A percentile compares a stretch with the other conserved stretches of the same genome.
These are phyloP conservation scores for Phytopythium ostracodes DNA, from an alignment of 352 stramenopile species.

Conservation along the genomic window DNA sequence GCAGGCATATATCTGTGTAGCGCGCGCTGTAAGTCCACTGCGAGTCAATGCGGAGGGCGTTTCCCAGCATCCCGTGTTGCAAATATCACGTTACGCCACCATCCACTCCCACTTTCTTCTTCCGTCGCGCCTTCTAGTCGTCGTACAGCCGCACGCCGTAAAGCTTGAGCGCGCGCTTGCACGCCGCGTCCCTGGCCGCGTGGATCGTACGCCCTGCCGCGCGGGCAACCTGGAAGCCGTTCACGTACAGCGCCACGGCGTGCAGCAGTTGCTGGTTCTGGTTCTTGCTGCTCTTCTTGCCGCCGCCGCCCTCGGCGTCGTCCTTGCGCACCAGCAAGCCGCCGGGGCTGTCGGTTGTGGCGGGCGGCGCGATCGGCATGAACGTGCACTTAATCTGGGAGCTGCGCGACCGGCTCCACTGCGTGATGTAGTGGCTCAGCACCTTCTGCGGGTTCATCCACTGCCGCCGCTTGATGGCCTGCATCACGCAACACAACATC, in stretches of 20 bases:
- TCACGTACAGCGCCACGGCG: slow-evolving; percentile 64
- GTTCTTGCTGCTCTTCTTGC: slow-evolving; percentile 22
- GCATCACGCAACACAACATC: neutral
- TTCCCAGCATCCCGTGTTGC: neutral
- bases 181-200: slow-evolving; percentile 69
- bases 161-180: slow-evolving; percentile 51
- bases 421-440: slow-evolving; percentile 52
- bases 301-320: slow-evolving; percentile 12
- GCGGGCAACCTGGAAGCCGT: slow-evolving; percentile 55
- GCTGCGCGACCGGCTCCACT: slow-evolving; percentile 37
- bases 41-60: neutral
- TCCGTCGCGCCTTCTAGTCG: slow-evolving; percentile 10
- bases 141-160: slow-evolving; percentile 59
- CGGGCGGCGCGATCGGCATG: slow-evolving; percentile 25
- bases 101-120: neutral
- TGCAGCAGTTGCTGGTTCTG: slow-evolving; percentile 27
- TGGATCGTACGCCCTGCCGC: slow-evolving; percentile 60
- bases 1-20: neutral
- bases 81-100: neutral
- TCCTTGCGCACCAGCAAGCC: slow-evolving; percentile 25
- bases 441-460: slow-evolving; percentile 82
- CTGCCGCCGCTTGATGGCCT: slow-evolving; percentile 69
- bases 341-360: neutral
- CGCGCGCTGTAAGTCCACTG: neutral
- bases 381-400: slow-evolving; percentile 47